Base-by-base conservation (phyloP, 805 yeast species). In the Candida fluviatilis region DNA sequence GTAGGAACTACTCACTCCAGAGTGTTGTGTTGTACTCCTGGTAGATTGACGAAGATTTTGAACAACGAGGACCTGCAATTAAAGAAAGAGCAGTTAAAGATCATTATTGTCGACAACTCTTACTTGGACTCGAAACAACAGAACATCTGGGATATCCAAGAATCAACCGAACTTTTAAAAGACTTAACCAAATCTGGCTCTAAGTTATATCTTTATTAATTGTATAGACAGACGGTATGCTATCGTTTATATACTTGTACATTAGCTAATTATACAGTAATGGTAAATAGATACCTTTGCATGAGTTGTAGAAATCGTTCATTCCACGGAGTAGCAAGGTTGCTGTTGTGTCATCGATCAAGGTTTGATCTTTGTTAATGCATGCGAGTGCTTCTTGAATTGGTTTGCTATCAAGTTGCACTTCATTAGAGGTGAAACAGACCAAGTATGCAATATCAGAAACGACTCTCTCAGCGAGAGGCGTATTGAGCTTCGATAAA, bases 21-120 rank as follows among this genome's bases (percentile, higher is more conserved):
- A 35, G 58, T 83, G 1, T 67, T 81, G 31, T 76, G 81, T 27
- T 71, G 82, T 29, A 83, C 91, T 0, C 80, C 88, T 0, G 81
- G 82, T 2, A 65, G 90, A 38, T 54, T 79, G 13, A 47, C 52
- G 8, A 76, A 73, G 48, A 68, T 81, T 4, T 51, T 76, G 26
- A 55, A 65, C 17, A 63, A 66, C 16, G 74, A 67, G 35, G 71
- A 69, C 11, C 48, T 67, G 14, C 66, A 69, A 5, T 52, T 77
- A 37, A 50, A 51, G 5, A 54, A 56, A 14, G 57, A 61, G 1
- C 74, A 77, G 31, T 66, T 84, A 34, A 71, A 70, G 31, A 71
- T 75, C 8, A 62, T 84, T 8, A 69, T 83, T 10, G 63, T 81
- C 21, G 91, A 83, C 52, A 71, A 76, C 30, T 63, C 82, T 4